Base-by-base conservation (phyloP, 768 basidiomycete species). In the Podaxis carcinomalis region DNA sequence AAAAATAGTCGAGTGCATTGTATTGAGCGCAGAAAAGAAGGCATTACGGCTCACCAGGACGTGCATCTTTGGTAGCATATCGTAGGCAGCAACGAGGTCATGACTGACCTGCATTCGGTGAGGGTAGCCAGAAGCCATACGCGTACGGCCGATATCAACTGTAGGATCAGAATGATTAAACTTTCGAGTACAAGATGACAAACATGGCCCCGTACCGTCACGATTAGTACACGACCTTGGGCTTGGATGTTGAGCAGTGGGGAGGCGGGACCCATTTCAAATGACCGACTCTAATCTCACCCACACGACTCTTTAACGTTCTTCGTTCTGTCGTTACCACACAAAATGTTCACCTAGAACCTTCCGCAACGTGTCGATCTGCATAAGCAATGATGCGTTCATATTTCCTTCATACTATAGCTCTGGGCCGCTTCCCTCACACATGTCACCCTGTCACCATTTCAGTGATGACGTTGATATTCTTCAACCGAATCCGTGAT, bases 81-180 rank as follows among this genome's bases (percentile, higher is more conserved):
- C 90, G 68, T 98, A 99, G 35, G 93, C 89, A 11, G 87, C 83
- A 35, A 98, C 86, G 56, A 99, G 77, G 65, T 96, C 91, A 71
- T 99, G 95, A 0, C 95, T 91, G 73, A 99, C 89, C 56, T 90
- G 84, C 78, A 98, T 96, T 39, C 96, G 81, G 70, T 95, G 93
- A 0, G 97, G 96, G 66, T 97, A 95, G 2, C 89, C 89, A 55
- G 27, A 90, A 77, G 39, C 93, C 93, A 70, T 93, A 95, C 0
- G 90, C 90, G 69, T 89, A 83, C n/a, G 82, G 10, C 82, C 83
- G 28, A 91, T 83, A 65, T 93, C 90, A 56, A 78, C 91, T 92
- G 62, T 11, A 55, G 4, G 51, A 27, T 39, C 51, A 67, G 19
- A 57, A 42, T 59, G 11, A 14, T 50, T 19, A 37, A 19, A 16